phyloP scores from a whole-genome alignment of 2,329 filamentous ascomycete genomes.

The Phoma sp. region DNA sequence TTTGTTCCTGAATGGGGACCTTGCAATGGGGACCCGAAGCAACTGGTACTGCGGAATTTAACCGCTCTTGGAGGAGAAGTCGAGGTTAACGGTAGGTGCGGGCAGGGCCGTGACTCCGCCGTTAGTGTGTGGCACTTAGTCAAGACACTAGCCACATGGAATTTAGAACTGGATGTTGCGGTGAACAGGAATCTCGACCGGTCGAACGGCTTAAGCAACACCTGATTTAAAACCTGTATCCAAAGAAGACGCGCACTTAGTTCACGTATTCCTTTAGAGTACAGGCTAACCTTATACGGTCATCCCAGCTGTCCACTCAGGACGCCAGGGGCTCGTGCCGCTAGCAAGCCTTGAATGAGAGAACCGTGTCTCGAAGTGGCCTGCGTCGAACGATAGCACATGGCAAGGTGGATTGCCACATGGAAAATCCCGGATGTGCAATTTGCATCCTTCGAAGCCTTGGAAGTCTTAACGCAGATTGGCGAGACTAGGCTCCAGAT shows the following conservation, averaged over 20 bases:
- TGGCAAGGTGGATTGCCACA: no score
- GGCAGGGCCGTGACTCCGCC: not conserved
- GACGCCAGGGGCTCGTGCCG: not conserved
- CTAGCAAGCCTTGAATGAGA: not conserved
- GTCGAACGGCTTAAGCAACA: not conserved
- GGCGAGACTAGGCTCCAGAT: no score
- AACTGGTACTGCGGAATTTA: not conserved
- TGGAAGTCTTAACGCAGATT: no score
- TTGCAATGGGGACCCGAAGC: no score
- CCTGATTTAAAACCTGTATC: no score
- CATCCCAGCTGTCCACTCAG: not conserved
- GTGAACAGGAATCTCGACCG: constrained; percentile 5
- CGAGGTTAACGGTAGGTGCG: not conserved
- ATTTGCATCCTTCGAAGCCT: no score
- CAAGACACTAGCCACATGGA: not conserved
- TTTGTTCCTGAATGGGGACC: not conserved
- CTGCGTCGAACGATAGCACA: no score
- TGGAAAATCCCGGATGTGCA: not conserved
- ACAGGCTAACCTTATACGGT: not conserved
- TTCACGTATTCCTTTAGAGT: no score
- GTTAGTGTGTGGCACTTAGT: not conserved
- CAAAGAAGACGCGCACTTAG: no score
- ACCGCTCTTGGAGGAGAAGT: not conserved
- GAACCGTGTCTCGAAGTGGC: not conserved
- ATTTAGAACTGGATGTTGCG: not conserved